These are phyloP conservation scores for Brassica napus DNA, from an alignment of 345 rosid species.

Conservation along the genomic window DNA sequence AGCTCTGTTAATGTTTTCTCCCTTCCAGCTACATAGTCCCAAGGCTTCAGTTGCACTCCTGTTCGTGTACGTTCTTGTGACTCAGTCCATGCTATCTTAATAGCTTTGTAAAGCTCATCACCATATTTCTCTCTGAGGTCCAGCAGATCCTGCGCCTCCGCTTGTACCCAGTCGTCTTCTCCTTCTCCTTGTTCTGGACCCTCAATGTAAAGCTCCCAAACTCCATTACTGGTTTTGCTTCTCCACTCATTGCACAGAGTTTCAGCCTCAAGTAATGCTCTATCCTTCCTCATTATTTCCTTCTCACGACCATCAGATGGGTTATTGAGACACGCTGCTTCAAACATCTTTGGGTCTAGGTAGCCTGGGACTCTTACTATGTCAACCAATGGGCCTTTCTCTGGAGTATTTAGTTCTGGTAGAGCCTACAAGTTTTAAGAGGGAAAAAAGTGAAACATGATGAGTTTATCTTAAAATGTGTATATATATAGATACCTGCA, in stretches of 20 bases:
- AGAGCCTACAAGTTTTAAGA: neutral
- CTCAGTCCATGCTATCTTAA: constrained; percentile 1
- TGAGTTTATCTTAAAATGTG: neutral
- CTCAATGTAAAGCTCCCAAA: neutral
- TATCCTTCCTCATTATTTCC: neutral
- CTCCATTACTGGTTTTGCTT: neutral
- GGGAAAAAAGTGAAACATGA: no score
- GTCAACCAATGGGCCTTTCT: neutral
- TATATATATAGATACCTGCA: neutral
- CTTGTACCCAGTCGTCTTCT: neutral
- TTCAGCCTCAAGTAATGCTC: neutral
- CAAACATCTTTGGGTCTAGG: neutral
- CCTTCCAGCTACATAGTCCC: constrained; percentile 3
- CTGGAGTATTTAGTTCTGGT: neutral
- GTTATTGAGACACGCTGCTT: neutral
- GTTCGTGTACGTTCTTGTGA: neutral
- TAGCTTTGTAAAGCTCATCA: neutral
- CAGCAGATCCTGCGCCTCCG: neutral
- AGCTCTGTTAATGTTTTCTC: neutral
- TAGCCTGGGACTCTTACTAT: neutral
- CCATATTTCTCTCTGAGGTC: neutral
- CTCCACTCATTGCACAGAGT: neutral
- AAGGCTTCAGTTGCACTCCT: neutral
- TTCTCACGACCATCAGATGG: neutral
- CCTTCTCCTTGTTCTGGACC: neutral